phyloP scores from a whole-genome alignment of 495 filamentous ascomycete genomes.

The Rhizodiscina lignyota region DNA sequence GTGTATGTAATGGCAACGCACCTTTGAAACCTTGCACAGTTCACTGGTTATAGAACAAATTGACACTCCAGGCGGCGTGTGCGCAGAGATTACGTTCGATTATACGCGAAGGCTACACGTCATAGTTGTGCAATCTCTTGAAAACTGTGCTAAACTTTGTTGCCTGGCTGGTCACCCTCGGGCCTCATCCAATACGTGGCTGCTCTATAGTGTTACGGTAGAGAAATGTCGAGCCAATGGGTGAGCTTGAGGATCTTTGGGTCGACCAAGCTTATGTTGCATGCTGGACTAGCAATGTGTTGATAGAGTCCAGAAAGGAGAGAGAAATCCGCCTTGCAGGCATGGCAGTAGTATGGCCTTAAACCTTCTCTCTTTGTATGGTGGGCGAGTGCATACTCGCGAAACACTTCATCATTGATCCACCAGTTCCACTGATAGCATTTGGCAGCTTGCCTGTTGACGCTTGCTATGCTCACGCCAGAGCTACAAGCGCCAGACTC shows the following conservation, averaged over 20 bases:
- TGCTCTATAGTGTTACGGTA: too few relatives aligned
- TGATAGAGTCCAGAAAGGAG: constrained; percentile 1
- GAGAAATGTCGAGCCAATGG: not conserved
- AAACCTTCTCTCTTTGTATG: not conserved
- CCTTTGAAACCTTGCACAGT: too few relatives aligned
- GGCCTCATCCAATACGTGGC: too few relatives aligned
- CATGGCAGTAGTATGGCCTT: constrained; percentile 1
- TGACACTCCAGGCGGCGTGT: too few relatives aligned
- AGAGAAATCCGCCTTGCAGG: not conserved
- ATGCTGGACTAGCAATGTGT: constrained; percentile 1
- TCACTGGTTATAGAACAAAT: too few relatives aligned
- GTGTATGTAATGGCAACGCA: too few relatives aligned
- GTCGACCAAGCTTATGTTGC: not conserved
- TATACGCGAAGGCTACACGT: too few relatives aligned
- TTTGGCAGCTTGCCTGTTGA: constrained; percentile 1
- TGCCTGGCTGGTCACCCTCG: too few relatives aligned
- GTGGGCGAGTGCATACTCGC: too few relatives aligned
- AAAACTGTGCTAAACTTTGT: too few relatives aligned
- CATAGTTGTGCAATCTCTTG: too few relatives aligned
- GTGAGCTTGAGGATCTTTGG: not conserved
- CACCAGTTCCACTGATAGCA: constrained; percentile 1
- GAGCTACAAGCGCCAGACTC: constrained; percentile 3
- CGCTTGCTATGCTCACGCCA: not conserved
- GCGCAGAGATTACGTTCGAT: too few relatives aligned
- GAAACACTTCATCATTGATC: not conserved